Conservation (phyloP, 1,139 yeast species). For the Protomyces pachydermus region DNA sequence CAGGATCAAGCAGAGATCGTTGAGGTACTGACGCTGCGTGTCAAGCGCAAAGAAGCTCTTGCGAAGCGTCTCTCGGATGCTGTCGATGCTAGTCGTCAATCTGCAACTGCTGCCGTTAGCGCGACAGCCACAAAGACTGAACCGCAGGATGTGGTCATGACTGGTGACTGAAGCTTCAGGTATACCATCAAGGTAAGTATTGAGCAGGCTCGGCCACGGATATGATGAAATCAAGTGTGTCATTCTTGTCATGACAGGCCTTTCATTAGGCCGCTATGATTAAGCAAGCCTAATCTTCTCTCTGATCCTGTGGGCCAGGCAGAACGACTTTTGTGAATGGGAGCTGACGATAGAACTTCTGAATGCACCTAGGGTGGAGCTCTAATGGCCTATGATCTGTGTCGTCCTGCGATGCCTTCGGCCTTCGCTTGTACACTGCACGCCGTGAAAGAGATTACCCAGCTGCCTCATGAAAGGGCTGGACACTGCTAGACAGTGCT, state of each 20-base stretch:
- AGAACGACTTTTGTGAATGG: no score
- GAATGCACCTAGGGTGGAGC: no score
- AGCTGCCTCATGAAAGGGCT: no score
- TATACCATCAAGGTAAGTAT: background rate
- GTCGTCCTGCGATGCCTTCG: no score
- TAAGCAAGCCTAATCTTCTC: background rate
- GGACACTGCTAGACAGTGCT: no score
- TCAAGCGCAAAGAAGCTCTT: background rate
- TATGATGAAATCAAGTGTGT: background rate
- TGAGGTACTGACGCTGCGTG: background rate
- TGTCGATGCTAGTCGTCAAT: background rate
- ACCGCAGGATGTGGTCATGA: background rate
- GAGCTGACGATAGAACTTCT: no score
- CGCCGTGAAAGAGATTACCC: no score
- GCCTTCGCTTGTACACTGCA: no score
- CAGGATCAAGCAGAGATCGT: background rate
- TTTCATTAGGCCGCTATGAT: background rate
- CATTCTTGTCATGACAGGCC: background rate
- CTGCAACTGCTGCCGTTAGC: no score
- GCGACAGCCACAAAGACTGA: background rate
- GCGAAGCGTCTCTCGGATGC: background rate
- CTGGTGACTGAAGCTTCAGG: background rate
- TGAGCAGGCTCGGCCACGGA: background rate
- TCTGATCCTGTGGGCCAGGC: background rate
- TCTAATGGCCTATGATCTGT: no score